Evolutionary conservation across 2,329 filamentous ascomycete genomes (phyloP), one percentile per base, ranked within the genome.

Genomic region (Pseudohalonectria lignicola): DNA sequence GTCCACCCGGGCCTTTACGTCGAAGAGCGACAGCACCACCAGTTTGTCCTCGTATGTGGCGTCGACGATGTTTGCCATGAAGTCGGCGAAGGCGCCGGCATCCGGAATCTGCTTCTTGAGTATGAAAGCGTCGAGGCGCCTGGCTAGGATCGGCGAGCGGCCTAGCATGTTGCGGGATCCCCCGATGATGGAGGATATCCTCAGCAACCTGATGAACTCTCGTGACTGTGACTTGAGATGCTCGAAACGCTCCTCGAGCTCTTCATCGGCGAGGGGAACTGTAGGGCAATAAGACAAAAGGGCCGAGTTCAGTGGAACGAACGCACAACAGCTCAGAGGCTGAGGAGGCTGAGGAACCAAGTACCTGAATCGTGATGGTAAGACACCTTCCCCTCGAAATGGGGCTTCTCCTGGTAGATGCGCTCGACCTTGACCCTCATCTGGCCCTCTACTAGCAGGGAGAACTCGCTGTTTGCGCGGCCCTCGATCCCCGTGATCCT

Each of bases 21-120:
- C 79, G 5, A 93, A 61, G 1, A 87, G 79, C n/a, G 86, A 76
- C 26, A 98, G 67, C 13, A 98, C 76, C 40, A 84, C 77, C 39
- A 98, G 69, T 59, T 94, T 95, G 54, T 98, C 92, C 56, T 94
- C 86, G 45, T 93, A 83, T 9, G 78, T 82, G 36, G 83, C 80
- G 45, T 94, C 86, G 3, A 94, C 76, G 18, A 96, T 74, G 54
- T 94, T 94, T 29, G 86, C 82, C 86, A 98, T 95, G 56, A 96
- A 96, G 56, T 98, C 92, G 6, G 92, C 90, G 9, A 98, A 69
- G 8, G 78, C 66, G 2, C 90, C 90, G 2, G 88, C 88, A 48
- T 96, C 87, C 31, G 76, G 69, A 36, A 92, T 57, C 42, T 86
- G 79, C 54, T 92, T 93, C 56, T 82, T 79, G 23, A 79, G 72